A percentile compares a stretch with the other conserved stretches of the same genome.
Conservation (phyloP, 768 basidiomycete genomes). For the Lactarius akahatsu region DNA sequence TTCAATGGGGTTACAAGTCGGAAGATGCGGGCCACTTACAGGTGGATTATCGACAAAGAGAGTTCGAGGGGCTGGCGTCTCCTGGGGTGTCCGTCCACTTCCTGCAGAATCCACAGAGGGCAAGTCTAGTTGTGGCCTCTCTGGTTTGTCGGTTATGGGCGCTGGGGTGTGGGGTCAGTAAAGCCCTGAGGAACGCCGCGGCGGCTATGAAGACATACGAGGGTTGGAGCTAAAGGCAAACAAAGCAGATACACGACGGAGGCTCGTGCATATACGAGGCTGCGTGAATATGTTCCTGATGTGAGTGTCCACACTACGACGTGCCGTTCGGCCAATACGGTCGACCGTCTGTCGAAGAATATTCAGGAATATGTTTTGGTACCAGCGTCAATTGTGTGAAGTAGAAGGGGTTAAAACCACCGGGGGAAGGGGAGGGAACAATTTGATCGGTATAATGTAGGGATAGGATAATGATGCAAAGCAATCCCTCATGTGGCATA, state of each 20-base stretch:
- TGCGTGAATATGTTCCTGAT: constrained; percentile 68
- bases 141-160: constrained; percentile 46
- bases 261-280: constrained; percentile 63
- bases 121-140: constrained; percentile 45
- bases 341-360: constrained; percentile 55
- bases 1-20: constrained; percentile 1
- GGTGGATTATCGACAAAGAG: background rate
- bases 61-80: background rate
- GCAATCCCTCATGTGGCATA: constrained; percentile 13
- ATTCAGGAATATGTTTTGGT: constrained; percentile 1
- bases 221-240: constrained; percentile 64
- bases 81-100: background rate
- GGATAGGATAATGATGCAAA: background rate
- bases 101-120: constrained; percentile 11
- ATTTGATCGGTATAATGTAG: background rate
- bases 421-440: background rate
- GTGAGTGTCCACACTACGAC: constrained; percentile 67
- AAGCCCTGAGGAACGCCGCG: too few species aligned
- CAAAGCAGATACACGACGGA: constrained; percentile 70
- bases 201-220: constrained; percentile 47
- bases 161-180: constrained; percentile 40
- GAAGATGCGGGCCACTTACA: constrained; percentile 3
- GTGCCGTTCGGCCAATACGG: constrained; percentile 65
- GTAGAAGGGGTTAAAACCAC: constrained; percentile 6
- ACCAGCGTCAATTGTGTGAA: background rate